phyloP scores from a whole-genome alignment of 768 basidiomycete species.

The Butyriboletus loyo region DNA sequence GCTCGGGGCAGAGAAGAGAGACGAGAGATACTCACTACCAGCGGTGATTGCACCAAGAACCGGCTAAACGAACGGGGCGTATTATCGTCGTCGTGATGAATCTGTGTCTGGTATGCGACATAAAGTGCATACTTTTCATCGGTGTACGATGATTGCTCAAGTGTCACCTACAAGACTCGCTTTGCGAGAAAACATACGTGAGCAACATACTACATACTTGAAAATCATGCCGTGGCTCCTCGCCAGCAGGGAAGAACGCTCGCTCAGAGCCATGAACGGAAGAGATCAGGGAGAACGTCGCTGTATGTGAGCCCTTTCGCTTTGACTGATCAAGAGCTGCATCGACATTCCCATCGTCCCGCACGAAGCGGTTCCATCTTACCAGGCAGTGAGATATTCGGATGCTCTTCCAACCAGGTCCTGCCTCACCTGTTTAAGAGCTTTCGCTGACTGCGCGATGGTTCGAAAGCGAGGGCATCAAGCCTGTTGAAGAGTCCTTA shows the following conservation, averaged over 20 bases:
- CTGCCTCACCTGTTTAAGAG: slow-evolving; percentile 58
- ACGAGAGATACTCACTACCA: slow-evolving; percentile 48
- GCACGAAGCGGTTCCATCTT: slow-evolving; percentile 75
- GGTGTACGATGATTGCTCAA: slow-evolving; percentile 76
- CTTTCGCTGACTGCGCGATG: slow-evolving; percentile 74
- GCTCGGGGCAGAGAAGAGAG: slow-evolving; percentile 33
- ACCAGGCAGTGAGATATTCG: background rate
- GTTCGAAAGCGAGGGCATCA: slow-evolving; percentile 61
- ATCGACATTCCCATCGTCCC: slow-evolving; percentile 39
- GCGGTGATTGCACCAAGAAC: slow-evolving; percentile 80
- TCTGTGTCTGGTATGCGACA: slow-evolving; percentile 68
- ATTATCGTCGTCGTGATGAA: slow-evolving; percentile 68
- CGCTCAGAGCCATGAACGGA: slow-evolving; percentile 59
- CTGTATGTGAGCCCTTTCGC: slow-evolving; percentile 6
- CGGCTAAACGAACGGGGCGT: slow-evolving; percentile 52
- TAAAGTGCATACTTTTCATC: slow-evolving; percentile 81
- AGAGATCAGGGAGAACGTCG: slow-evolving; percentile 40
- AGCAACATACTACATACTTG: slow-evolving; percentile 41
- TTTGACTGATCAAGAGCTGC: slow-evolving; percentile 8
- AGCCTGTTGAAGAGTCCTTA: slow-evolving; percentile 43
- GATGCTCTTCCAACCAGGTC: background rate
- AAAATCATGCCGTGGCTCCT: slow-evolving; percentile 49
- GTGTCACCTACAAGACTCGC: slow-evolving; percentile 47
- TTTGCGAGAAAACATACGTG: background rate
- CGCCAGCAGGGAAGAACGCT: slow-evolving; percentile 26